A percentile compares a stretch with the other conserved stretches of the same genome.
phyloP scores from a whole-genome alignment of 2,329 filamentous ascomycete species.

The Beauveria scarabaeidicola region DNA sequence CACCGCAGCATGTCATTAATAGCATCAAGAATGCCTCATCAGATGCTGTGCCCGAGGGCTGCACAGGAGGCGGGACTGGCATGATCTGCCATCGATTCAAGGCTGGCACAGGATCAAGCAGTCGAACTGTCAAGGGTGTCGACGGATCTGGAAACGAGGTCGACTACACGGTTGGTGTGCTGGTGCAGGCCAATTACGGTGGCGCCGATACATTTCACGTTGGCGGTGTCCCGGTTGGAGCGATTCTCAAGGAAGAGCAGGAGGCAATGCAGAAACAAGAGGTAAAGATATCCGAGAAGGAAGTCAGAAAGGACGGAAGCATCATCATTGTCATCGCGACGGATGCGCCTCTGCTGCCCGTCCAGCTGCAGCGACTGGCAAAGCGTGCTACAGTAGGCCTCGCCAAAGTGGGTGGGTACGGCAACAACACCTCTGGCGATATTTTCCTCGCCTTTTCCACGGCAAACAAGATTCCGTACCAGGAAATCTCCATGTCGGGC shows the following conservation, averaged over 20 bases:
- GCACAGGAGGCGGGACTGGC: slow-evolving; percentile 57
- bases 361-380: slow-evolving; percentile 39
- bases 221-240: slow-evolving; percentile 52
- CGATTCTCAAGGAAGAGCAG: slow-evolving; percentile 39
- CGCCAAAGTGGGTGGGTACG: slow-evolving; percentile 51
- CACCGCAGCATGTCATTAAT: slow-evolving; percentile 41
- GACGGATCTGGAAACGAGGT: slow-evolving; percentile 24
- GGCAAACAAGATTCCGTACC: slow-evolving; percentile 37
- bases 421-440: slow-evolving; percentile 54
- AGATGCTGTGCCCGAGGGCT: slow-evolving; percentile 50
- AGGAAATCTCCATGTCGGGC: slow-evolving; percentile 25
- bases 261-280: slow-evolving; percentile 12
- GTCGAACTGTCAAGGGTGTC: slow-evolving; percentile 43
- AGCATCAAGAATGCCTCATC: slow-evolving; percentile 44
- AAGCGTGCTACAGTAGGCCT: slow-evolving; percentile 55
- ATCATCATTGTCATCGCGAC: slow-evolving; percentile 27
- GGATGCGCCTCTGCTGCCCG: slow-evolving; percentile 23
- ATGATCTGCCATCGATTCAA: slow-evolving; percentile 61
- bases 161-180: slow-evolving; percentile 49
- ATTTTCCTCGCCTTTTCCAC: slow-evolving; percentile 62
- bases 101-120: slow-evolving; percentile 56
- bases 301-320: slow-evolving; percentile 27
- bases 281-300: slow-evolving; percentile 14
- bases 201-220: slow-evolving; percentile 46
- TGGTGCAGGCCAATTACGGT: slow-evolving; percentile 61